Percentiles rank a stretch among this genome's conserved stretches.
phyloP scores from a whole-genome alignment of 2,329 filamentous ascomycete genomes.

The Ceratocystis smalleyi region DNA sequence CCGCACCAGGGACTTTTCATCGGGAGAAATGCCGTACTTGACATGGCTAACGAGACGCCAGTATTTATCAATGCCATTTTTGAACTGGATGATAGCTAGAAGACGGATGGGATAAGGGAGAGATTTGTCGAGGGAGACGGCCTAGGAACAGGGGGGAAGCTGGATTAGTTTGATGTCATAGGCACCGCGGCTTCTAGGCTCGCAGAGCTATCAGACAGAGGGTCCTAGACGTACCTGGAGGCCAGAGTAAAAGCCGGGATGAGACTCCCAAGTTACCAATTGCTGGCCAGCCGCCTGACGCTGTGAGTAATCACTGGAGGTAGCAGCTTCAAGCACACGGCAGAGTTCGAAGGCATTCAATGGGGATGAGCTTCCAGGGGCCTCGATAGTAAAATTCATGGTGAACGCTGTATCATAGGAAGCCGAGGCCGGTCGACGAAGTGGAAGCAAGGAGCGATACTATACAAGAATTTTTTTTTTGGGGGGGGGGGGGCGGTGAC shows the following conservation, averaged over 20 bases:
- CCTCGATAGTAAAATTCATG: conserved; percentile 62
- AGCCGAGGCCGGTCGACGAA: background rate
- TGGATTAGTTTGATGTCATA: conserved; percentile 12
- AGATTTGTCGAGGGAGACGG: conserved; percentile 65
- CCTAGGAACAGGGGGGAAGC: conserved; percentile 29
- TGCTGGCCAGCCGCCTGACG: conserved; percentile 55
- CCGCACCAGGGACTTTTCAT: conserved; percentile 65
- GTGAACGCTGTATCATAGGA: conserved; percentile 11
- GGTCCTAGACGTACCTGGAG: conserved; percentile 40
- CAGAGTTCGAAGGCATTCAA: conserved; percentile 48
- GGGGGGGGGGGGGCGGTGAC: background rate
- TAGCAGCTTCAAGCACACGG: conserved; percentile 46
- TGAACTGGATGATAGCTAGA: conserved; percentile 82
- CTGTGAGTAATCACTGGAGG: conserved; percentile 44
- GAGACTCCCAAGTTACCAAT: conserved; percentile 54
- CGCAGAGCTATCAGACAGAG: background rate
- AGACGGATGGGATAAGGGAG: conserved; percentile 68
- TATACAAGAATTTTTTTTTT: too few relatives aligned
- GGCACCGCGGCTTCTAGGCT: background rate
- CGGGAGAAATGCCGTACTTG: conserved; percentile 51
- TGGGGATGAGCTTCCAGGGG: conserved; percentile 65
- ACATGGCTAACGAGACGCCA: conserved; percentile 53
- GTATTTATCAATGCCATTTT: conserved; percentile 90
- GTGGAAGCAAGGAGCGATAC: background rate
- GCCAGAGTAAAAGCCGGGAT: conserved; percentile 49